These are phyloP conservation scores for Exophiala mesophila DNA, from an alignment of 2,329 filamentous ascomycete species.

Conservation along the genomic window DNA sequence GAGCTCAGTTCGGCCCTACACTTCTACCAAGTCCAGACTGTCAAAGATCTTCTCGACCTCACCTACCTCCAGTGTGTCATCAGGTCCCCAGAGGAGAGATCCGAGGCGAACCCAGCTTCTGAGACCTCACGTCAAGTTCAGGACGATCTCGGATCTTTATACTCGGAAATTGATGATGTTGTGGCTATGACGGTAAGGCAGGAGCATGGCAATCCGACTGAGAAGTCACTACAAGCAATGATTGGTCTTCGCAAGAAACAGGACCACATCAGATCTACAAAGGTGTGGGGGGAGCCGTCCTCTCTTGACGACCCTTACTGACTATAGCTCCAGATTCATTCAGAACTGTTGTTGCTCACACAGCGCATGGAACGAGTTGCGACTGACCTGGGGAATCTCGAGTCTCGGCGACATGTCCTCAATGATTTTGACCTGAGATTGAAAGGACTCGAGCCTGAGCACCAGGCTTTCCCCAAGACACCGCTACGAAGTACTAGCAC, in stretches of 20 bases:
- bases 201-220: slow-evolving; percentile 15
- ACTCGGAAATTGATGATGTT: slow-evolving; percentile 24
- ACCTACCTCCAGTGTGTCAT: slow-evolving; percentile 19
- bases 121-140: slow-evolving; percentile 6
- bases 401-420: slow-evolving; percentile 8
- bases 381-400: slow-evolving; percentile 9
- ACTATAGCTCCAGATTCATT: slow-evolving; percentile 12
- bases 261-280: too few species aligned
- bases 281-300: too few species aligned
- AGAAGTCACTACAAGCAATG: background rate
- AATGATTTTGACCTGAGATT: background rate
- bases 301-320: too few species aligned
- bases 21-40: slow-evolving; percentile 10
- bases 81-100: background rate
- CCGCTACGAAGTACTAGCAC: background rate
- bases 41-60: slow-evolving; percentile 21
- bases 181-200: slow-evolving; percentile 21
- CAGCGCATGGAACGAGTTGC: slow-evolving; percentile 6
- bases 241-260: background rate
- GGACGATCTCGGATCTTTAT: slow-evolving; percentile 19
- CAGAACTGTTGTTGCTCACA: slow-evolving; percentile 11
- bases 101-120: background rate
- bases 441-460: background rate
- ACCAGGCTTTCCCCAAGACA: background rate
- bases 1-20: slow-evolving; percentile 13